These are phyloP conservation scores for Simplicillium sp. DNA, from an alignment of 2,329 filamentous ascomycete genomes.

Conservation along the genomic window DNA sequence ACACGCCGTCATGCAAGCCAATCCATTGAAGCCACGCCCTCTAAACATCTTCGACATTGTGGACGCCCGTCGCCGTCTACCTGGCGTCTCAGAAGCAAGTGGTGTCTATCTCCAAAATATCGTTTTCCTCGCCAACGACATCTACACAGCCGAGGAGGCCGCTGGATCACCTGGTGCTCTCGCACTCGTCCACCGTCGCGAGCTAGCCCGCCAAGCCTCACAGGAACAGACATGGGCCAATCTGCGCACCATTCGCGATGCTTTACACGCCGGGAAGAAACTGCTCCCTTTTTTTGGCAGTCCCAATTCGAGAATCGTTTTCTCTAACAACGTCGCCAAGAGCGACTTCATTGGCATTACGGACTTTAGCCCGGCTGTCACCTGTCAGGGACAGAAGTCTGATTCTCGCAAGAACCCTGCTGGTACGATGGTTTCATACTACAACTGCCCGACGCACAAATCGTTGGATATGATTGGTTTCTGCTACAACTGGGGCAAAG, in stretches of 20 bases:
- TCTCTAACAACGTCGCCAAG: not conserved
- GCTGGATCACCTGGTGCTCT: not conserved
- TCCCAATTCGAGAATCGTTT: not conserved
- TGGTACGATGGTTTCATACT: slow-evolving; percentile 1
- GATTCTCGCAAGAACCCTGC: not conserved
- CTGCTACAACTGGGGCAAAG: slow-evolving; percentile 3
- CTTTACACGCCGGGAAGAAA: not conserved
- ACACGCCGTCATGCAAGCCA: not conserved
- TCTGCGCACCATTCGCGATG: not conserved
- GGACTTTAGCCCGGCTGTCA: slow-evolving; percentile 6
- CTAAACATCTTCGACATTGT: not conserved
- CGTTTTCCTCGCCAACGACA: not conserved
- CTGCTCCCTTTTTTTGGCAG: not conserved
- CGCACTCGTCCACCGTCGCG: slow-evolving; percentile 1
- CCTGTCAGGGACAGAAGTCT: not conserved
- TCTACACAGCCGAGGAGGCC: not conserved
- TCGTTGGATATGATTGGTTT: slow-evolving; percentile 1
- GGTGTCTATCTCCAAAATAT: slow-evolving; percentile 3
- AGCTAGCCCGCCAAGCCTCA: not conserved
- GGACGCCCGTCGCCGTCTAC: not conserved
- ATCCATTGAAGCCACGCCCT: not conserved
- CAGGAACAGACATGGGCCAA: not conserved
- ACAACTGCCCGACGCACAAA: not conserved
- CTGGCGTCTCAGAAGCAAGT: not conserved
- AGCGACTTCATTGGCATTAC: not conserved